These are phyloP conservation scores for Boletus vinaceobasis DNA, from an alignment of 768 basidiomycete species.

Conservation along the genomic window DNA sequence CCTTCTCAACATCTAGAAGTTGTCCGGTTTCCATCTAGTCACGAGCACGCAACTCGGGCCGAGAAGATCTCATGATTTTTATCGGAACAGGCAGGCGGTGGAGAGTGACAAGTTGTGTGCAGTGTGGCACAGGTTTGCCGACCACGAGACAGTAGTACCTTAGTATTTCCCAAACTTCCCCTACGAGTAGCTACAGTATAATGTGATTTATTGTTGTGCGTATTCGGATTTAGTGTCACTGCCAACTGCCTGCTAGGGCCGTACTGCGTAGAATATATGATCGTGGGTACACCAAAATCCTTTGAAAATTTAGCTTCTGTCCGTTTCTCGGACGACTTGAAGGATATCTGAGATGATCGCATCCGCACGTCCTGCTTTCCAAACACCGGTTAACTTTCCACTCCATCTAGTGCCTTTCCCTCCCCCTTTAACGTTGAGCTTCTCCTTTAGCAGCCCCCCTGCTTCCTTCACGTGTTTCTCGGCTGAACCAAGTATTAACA, in stretches of 20 bases:
- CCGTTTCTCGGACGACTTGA: constrained; percentile 9
- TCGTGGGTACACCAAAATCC: background rate
- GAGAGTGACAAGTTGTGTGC: no score
- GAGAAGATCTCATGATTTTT: background rate
- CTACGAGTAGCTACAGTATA: no score
- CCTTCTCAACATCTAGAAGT: background rate
- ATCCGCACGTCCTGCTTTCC: constrained; percentile 25
- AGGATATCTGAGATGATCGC: constrained; percentile 17
- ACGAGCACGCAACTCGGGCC: background rate
- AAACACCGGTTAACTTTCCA: constrained; percentile 59
- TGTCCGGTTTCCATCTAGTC: background rate
- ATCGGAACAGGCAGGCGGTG: background rate
- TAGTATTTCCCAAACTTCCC: no score
- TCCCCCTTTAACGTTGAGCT: constrained; percentile 68
- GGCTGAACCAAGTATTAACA: constrained; percentile 60
- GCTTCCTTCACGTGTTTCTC: constrained; percentile 55
- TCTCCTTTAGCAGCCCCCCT: constrained; percentile 56
- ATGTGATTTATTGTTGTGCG: no score
- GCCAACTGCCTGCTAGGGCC: no score
- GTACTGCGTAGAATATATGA: background rate
- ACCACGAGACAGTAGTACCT: no score
- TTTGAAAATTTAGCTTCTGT: background rate
- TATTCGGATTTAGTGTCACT: no score
- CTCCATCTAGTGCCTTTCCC: constrained; percentile 77
- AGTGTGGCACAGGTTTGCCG: no score